Evolutionary conservation across 1,284 basidiomycete genomes (phyloP), one percentile per base, ranked within the genome.

Genomic region (Leccinum subspadiceum): DNA sequence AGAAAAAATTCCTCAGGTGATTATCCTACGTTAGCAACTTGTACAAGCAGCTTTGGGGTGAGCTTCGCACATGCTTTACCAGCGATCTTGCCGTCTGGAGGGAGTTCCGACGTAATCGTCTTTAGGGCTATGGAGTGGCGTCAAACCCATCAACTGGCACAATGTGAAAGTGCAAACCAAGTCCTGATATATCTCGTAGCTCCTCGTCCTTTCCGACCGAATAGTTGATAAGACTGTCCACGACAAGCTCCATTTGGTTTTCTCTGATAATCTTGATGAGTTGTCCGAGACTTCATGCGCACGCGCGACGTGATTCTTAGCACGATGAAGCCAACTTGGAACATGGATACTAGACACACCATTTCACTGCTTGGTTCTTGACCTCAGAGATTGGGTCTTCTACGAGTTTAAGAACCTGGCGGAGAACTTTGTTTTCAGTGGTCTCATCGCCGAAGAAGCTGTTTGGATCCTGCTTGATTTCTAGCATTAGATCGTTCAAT

Each of bases 381-480:
- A 99, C 97, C 78, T 99, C 96, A 13, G 93, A 94, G 68, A 97
- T 98, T 76, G 89, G 89, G 77, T 99, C 97, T 70, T 93, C 89
- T 10, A 97, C 88, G 22, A 96, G 82, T 22, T 85, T 80, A 22
- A 98, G 80, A 1, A 97, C 94, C 68, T 90, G 86, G 50, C 82
- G 84, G 51, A 94, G 80, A 33, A 94, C 85, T 68, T 89, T 92
- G 71, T 81, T 86, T 79, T 98, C 96, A 37, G 86, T 81, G 2
- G 79, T 68, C 73, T 96, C 93, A 72, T 97, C 95, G 48, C 92
- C 86, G 15, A 84, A 74, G 70, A 92, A 92, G 58, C 82, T 85
- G 53, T 75, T 73, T 63, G 80, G 81, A 83, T 90, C 85, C 68
- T 85, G 81, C 70, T 83, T 86, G 77, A 95, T 87, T 77, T 96